phyloP scores from a whole-genome alignment of 202 grass and related monocot genomes.

The Miscanthus sacchariflorus region DNA sequence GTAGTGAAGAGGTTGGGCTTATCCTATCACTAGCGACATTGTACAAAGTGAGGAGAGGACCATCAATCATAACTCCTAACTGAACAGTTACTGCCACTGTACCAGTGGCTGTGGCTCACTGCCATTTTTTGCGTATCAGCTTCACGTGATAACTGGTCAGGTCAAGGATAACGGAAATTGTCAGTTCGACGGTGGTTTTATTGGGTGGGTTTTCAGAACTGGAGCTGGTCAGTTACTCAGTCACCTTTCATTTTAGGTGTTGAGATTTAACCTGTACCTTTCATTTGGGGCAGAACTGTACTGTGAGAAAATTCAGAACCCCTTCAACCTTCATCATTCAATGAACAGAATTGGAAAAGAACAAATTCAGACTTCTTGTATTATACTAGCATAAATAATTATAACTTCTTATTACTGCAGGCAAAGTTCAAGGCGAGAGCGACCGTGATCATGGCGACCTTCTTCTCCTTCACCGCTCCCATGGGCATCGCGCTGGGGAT shows the following conservation, averaged over 20 bases:
- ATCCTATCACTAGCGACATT: constrained; percentile 32
- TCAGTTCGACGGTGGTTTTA: not conserved
- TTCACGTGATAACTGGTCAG: not conserved
- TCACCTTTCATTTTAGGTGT: not conserved
- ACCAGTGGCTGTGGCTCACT: no score
- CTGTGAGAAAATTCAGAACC: no score
- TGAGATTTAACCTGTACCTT: constrained; percentile 3
- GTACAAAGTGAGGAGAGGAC: not conserved
- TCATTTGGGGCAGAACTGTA: no score
- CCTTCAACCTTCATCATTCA: not conserved
- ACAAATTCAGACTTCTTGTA: not conserved
- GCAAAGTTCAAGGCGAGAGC: constrained; percentile 78
- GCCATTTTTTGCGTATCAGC: not conserved
- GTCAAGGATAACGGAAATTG: not conserved
- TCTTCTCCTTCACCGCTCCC: constrained; percentile 90
- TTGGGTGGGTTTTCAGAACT: not conserved
- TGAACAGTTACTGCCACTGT: not conserved
- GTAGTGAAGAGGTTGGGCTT: constrained; percentile 5
- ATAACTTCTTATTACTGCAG: constrained; percentile 44
- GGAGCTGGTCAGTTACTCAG: not conserved
- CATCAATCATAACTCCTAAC: not conserved
- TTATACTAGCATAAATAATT: not conserved
- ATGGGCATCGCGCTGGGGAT: constrained; percentile 73
- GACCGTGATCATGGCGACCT: constrained; percentile 78
- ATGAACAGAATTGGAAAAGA: not conserved